These are phyloP conservation scores for Colletotrichum paranaense DNA, from an alignment of 2,329 filamentous ascomycete species.

Conservation along the genomic window DNA sequence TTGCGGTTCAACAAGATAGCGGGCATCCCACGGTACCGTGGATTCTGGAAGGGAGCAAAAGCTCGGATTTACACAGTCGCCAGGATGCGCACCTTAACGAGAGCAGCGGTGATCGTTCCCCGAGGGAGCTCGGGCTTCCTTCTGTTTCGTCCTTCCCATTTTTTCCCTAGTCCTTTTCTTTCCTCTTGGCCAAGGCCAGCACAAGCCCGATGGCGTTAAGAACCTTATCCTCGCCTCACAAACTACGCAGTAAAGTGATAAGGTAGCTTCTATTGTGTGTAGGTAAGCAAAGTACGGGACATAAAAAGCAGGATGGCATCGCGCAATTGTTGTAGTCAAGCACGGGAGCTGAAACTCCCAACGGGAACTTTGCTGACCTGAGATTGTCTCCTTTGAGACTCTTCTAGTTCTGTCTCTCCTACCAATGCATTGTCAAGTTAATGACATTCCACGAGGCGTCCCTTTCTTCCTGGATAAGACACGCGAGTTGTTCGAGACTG, in stretches of 20 bases:
- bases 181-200: background rate
- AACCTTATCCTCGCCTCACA: constrained; percentile 2
- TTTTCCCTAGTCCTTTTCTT: background rate
- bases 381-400: background rate
- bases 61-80: constrained; percentile 25
- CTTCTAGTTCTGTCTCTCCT: background rate
- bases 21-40: background rate
- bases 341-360: constrained; percentile 24
- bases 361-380: constrained; percentile 10
- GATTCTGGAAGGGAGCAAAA: background rate
- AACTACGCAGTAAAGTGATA: no score
- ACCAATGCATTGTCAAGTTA: background rate
- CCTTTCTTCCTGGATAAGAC: background rate
- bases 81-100: constrained; percentile 12
- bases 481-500: background rate
- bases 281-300: background rate
- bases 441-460: background rate
- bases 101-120: constrained; percentile 12
- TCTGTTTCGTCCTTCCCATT: constrained; percentile 7
- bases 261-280: background rate
- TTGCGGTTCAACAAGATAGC: background rate
- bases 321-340: constrained; percentile 10
- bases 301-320: background rate
- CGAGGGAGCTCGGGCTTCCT: constrained; percentile 16
- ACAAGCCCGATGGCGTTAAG: background rate